phyloP scores from a whole-genome alignment of 2,329 filamentous ascomycete species.

The Pseudopyrenochaeta lycopersici region DNA sequence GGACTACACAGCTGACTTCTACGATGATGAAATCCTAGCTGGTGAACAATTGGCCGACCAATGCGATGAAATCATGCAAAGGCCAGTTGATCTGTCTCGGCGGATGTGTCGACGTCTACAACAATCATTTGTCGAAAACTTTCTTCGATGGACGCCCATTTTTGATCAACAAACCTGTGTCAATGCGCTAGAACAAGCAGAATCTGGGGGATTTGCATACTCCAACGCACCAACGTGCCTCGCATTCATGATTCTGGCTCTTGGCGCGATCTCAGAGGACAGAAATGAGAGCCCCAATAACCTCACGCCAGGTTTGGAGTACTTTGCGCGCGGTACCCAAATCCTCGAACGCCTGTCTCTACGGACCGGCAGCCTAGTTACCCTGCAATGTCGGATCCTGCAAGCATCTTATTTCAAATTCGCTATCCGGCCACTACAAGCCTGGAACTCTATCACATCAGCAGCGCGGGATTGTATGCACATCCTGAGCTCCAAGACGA shows the following conservation, averaged over 20 bases:
- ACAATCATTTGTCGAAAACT: conserved; percentile 38
- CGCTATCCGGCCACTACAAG: conserved; percentile 31
- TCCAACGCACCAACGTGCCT: conserved; percentile 29
- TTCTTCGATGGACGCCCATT: conserved; percentile 38
- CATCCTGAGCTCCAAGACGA: conserved; percentile 25
- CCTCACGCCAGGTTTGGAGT: conserved; percentile 31
- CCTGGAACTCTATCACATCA: conserved; percentile 37
- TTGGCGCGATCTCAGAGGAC: conserved; percentile 34
- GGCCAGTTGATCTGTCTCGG: conserved; percentile 24
- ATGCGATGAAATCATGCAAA: conserved; percentile 24
- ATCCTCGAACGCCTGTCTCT: conserved; percentile 31
- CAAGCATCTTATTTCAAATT: conserved; percentile 40
- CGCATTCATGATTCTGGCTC: conserved; percentile 29
- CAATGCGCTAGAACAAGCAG: conserved; percentile 25
- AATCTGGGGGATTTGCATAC: conserved; percentile 11
- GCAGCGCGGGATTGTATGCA: conserved; percentile 38
- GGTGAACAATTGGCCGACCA: conserved; percentile 34
- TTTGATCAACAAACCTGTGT: conserved; percentile 32
- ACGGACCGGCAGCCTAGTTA: conserved; percentile 27
- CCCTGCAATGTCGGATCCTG: conserved; percentile 35
- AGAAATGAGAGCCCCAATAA: conserved; percentile 20
- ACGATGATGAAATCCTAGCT: conserved; percentile 36
- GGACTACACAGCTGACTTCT: conserved; percentile 40
- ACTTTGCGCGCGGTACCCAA: conserved; percentile 30
- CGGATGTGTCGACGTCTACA: conserved; percentile 32